Conservation (phyloP, 371 early-diverging fungal genomes). For the Mucor ambiguus region DNA sequence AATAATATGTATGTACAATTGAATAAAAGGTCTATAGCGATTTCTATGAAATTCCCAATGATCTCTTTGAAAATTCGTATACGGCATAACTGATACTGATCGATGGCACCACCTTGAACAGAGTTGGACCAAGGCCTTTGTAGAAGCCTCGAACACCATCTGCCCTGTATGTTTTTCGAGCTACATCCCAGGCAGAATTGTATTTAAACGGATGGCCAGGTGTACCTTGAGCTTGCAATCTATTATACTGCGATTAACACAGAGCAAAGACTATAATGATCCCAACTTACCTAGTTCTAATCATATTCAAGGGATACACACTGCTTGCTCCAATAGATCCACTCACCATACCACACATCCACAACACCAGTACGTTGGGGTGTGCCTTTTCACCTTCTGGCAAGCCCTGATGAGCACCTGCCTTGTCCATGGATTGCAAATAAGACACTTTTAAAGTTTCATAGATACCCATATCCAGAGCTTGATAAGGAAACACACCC, state of each 20-base stretch:
- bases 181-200: conserved; percentile 67
- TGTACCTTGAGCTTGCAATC: conserved; percentile 85
- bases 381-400: conserved; percentile 21
- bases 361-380: conserved; percentile 52
- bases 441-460: conserved; percentile 78
- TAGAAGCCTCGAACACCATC: conserved; percentile 85
- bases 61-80: conserved; percentile 59
- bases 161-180: conserved; percentile 64
- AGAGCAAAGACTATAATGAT: background rate
- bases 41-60: conserved; percentile 44
- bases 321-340: conserved; percentile 73
- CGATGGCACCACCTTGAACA: conserved; percentile 68
- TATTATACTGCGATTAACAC: conserved; percentile 17
- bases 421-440: conserved; percentile 48
- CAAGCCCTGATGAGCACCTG: conserved; percentile 23
- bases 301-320: conserved; percentile 80
- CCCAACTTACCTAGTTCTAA: conserved; percentile 69
- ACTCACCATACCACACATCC: conserved; percentile 73
- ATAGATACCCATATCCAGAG: conserved; percentile 71
- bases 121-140: conserved; percentile 84
- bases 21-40: conserved; percentile 1
- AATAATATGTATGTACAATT: conserved; percentile 5
- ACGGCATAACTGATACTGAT: conserved; percentile 65
- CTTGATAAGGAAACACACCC: conserved; percentile 84
- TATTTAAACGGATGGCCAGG: conserved; percentile 74